phyloP scores from a whole-genome alignment of 1,284 basidiomycete species.

The Macrocystidia cucumis region DNA sequence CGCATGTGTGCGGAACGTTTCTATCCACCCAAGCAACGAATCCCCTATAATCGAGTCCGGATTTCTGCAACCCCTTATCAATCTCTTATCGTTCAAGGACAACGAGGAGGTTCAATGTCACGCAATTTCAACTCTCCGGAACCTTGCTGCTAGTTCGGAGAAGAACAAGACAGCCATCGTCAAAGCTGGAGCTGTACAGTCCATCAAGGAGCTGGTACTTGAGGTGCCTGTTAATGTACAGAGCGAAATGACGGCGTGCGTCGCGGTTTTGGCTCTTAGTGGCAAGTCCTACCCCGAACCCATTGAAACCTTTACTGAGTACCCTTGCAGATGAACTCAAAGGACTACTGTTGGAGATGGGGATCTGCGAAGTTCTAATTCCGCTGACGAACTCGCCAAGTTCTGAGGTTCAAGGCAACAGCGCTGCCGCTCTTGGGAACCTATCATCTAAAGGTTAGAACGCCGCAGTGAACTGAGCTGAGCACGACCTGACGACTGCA shows the following conservation, averaged over 20 bases:
- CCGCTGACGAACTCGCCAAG: constrained; percentile 94
- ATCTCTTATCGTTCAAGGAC: constrained; percentile 95
- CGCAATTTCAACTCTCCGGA: constrained; percentile 97
- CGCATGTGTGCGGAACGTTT: constrained; percentile 98
- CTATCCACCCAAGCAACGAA: constrained; percentile 97
- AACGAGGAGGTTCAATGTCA: constrained; percentile 99
- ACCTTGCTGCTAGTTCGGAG: constrained; percentile 95
- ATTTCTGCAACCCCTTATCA: constrained; percentile 94
- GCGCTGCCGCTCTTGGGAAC: constrained; percentile 96
- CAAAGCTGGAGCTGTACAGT: constrained; percentile 96
- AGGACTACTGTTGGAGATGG: constrained; percentile 94
- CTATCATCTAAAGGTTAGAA: constrained; percentile 88
- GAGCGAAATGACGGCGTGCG: constrained; percentile 99
- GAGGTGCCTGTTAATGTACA: constrained; percentile 96
- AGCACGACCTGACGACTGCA: too few relatives aligned
- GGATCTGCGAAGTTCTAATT: constrained; percentile 96
- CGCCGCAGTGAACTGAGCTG: too few relatives aligned
- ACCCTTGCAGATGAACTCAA: constrained; percentile 78
- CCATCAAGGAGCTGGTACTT: constrained; percentile 95
- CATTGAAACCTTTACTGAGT: constrained; percentile 2
- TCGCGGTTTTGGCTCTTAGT: constrained; percentile 89
- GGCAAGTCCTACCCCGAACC: constrained; percentile 39
- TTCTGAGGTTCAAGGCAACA: constrained; percentile 98
- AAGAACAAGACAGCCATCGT: constrained; percentile 99
- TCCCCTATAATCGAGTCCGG: constrained; percentile 99